Conservation (phyloP, 2,329 filamentous ascomycete genomes). For the Neofusicoccum laricinum region DNA sequence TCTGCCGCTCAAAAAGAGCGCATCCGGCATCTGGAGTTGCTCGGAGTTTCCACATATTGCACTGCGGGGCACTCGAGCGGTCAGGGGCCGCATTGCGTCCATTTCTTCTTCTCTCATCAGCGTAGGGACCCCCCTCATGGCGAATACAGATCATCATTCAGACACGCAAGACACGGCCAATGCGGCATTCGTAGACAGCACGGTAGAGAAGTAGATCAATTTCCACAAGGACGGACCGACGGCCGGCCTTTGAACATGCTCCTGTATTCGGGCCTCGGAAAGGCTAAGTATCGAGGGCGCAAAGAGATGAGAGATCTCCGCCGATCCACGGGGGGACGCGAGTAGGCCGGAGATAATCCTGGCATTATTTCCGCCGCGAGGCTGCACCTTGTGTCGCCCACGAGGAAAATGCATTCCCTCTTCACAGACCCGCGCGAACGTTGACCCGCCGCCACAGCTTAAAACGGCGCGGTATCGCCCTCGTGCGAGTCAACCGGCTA, state of each 20-base stretch:
- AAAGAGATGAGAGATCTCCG: conserved; percentile 2
- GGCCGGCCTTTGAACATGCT: neutral
- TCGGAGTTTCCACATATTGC: neutral
- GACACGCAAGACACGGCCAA: neutral
- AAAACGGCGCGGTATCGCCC: neutral
- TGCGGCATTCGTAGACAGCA: neutral
- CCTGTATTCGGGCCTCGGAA: conserved; percentile 2
- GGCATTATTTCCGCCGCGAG: neutral
- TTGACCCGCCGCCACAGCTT: neutral
- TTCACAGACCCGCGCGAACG: neutral
- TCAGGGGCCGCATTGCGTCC: neutral
- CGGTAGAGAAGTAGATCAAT: neutral
- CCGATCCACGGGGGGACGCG: neutral
- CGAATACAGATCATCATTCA: neutral
- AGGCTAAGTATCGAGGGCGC: neutral
- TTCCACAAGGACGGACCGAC: neutral
- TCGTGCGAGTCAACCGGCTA: neutral
- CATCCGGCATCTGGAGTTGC: neutral
- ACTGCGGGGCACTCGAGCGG: neutral
- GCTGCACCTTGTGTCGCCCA: too few species aligned
- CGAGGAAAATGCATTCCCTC: too few species aligned
- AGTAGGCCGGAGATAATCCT: neutral
- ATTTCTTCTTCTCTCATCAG: neutral
- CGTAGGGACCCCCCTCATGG: neutral
- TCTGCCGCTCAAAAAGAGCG: neutral